Base-by-base conservation (phyloP, 306 rosid species). In the Biancaea sappan region DNA sequence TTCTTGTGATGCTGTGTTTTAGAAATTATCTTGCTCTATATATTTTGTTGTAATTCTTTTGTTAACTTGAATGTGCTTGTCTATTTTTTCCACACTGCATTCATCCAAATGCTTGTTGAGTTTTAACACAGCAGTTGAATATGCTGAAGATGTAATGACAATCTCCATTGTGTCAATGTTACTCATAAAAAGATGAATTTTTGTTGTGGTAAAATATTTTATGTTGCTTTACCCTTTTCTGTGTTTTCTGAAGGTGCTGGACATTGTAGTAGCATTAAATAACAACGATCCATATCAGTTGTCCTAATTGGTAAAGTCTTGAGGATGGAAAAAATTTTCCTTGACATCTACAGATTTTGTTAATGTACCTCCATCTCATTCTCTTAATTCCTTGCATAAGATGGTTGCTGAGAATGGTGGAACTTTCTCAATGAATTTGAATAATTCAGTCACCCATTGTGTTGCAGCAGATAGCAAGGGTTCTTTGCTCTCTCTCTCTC, bases 321-420 rank as follows among this genome's bases (percentile, higher is more conserved):
- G 72, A 18, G 25, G 57, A n/a, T 80, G 62, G 69, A 28, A 43
- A 28, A 25, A 28, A 51, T 70, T 75, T 59, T 77, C 91, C 96
- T 91, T 94, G 87, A 91, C 94, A 66, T 54, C 46, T 71, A 15
- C 80, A 94, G 98, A 94, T 86, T 85, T 94, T 31, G 91, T 84
- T 72, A 94, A 94, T 77, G 96, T 90, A 57, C 96, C 98, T 79
- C 77, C 90, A 79, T 85, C 82, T 40, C 82, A 81, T 76, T 86
- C 98, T 67, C 88, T 89, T 10, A 94, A 94, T 81, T 85, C 85
- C 81, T 73, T 94, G 73, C 98, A 87, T 85, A 91, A 89, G 85
- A 76, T 90, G 74, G 73, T 91, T 80, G 98, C 84, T 52, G 96
- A 91, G 86, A 89, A 89, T 84, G 98, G 98, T 72, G 98, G 98